Evolutionary conservation across 2,329 filamentous ascomycete species (phyloP), one percentile per base, ranked within the genome.

Genomic region (Ascochyta lentis): DNA sequence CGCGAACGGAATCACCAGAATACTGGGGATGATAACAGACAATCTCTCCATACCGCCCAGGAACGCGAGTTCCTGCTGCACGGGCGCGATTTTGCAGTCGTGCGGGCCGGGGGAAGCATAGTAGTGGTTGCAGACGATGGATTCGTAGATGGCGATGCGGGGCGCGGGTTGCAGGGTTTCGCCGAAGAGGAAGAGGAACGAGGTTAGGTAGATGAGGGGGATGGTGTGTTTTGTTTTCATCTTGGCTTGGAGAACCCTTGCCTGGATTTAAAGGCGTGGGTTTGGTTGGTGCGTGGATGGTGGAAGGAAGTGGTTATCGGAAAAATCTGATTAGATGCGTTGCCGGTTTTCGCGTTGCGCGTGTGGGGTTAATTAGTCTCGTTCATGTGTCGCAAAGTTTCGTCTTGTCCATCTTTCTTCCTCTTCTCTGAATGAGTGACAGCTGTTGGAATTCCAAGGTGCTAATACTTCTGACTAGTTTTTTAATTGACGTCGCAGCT

Each of bases 121-220:
- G 42, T 57, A 34, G 27, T 58, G 52, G 16, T 56, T 45, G 51
- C 62, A 64, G n/a, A 59, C 44, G 43, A 64, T 59, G 24, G 55
- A 47, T 43, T 64, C 62, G 49, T 64, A 63, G 27, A 64, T 64
- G 13, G 56, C 49, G 34, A 61, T 58, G 42, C 64, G 59, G 2
- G 64, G 61, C 4, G 64, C 61, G 5, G 64, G 64, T 46, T 66
- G 64, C 23, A 66, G 19, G 5, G 51, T 59, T 47, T 63, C 56
- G 27, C 64, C 61, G 16, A 66, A 63, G 3, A 66, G 58, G 37
- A 64, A 64, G 6, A 66, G 54, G 27, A 66, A 66, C 0, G 54
- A 55, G 10, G 60, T 61, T 7, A 60, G n/a, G 27, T 64, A 66
- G 23, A 66, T 39, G 5, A 66, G 52, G 3, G 58, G 50, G 9